Evolutionary conservation across 1,284 basidiomycete genomes (phyloP).

Genomic region (Entoloma clypeatum): DNA sequence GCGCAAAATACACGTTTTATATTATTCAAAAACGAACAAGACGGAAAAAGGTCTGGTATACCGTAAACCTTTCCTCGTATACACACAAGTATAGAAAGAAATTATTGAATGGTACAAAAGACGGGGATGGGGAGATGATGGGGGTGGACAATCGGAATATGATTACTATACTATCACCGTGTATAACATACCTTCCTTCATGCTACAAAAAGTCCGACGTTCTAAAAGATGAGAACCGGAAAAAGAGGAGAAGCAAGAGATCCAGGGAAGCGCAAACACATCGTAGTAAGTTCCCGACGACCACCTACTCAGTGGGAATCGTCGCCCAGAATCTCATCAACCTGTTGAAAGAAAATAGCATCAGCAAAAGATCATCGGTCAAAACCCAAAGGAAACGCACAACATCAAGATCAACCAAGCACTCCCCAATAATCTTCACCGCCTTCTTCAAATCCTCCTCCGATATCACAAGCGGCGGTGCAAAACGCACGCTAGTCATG

Average conservation of each 20-base stretch:
- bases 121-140: neutral
- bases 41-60: constrained; percentile 2
- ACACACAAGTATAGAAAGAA: too few species aligned
- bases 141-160: too few species aligned
- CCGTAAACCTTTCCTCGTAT: constrained; percentile 9
- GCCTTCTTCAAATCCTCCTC: constrained; percentile 81
- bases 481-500: constrained; percentile 79
- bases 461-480: constrained; percentile 90
- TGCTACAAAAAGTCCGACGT: too few species aligned
- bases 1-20: too few species aligned
- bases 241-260: too few species aligned
- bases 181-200: too few species aligned
- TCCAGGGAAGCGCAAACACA: too few species aligned
- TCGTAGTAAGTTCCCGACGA: constrained; percentile 10
- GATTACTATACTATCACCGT: too few species aligned
- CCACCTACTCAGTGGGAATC: constrained; percentile 13
- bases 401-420: constrained; percentile 78
- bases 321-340: constrained; percentile 26
- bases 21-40: too few species aligned
- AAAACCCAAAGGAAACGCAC: constrained; percentile 38
- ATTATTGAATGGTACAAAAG: too few species aligned
- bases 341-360: constrained; percentile 5
- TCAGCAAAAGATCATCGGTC: neutral
- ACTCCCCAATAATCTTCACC: constrained; percentile 74
- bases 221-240: too few species aligned